Base-by-base conservation (phyloP, 441 rosid genomes). In the Arabidopsis hybrid region DNA sequence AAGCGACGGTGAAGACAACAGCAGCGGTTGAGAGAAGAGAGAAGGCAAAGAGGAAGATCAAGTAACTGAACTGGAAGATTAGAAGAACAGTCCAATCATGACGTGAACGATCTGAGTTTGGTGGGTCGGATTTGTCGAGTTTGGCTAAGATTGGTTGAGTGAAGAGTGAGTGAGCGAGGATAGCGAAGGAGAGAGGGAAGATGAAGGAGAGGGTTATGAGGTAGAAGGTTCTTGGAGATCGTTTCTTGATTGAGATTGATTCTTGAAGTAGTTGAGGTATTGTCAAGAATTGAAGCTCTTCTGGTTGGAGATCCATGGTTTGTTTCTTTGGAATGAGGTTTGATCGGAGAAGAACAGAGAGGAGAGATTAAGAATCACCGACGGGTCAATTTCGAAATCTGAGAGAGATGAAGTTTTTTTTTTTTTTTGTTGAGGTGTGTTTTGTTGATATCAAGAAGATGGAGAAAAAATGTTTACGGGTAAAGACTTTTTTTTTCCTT, bases 21-120 rank as follows among this genome's bases (percentile, higher is more conserved):
- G 94, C 97, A 49, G 97, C 96, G 0, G 99, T 95, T 8, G 99
- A 89, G 79, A 95, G 93, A 45, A 95, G 95, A 43, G 99, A 92
- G 90, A 92, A 91, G 55, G 89, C 93, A 46, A 95, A 95, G 79
- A 95, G 94, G 84, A 95, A 95, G 79, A 95, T 85, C 0, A 91
- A 74, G 84, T 95, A 92, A 58, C 84, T 71, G 89, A 92, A 95
- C 66, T 90, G 96, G 79, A 85, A 83, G 82, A 82, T 40, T 14
- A 92, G 38, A 74, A 92, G 91, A 13, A 87, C 73, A 29, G 94
- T 66, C 97, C 96, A 92, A 43, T 92, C 85, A 34, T 85, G 97
- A 45, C 85, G 85, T 69, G 84, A 80, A n/a, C 80, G 78, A 38
- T 69, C 89, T 8, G 78, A 67, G n/a, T 77, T 79, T 0, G 87